These are phyloP conservation scores for Wickerhamiella galacta DNA, from an alignment of 805 yeast genomes.

Conservation along the genomic window DNA sequence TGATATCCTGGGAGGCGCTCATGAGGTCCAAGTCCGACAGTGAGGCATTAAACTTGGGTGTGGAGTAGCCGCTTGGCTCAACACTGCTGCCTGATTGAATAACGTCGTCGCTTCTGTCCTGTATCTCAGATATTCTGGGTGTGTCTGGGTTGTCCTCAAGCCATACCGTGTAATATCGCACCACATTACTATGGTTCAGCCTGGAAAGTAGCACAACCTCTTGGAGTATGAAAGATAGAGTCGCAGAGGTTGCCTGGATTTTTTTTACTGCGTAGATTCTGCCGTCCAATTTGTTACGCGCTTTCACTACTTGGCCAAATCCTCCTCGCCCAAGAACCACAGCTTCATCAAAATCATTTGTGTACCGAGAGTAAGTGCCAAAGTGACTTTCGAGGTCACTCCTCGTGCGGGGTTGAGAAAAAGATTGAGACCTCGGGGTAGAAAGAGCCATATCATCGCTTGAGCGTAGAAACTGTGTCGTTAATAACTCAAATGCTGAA, in stretches of 20 bases:
- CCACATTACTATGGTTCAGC: conserved; percentile 88
- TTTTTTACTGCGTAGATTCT: conserved; percentile 89
- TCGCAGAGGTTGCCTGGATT: conserved; percentile 39
- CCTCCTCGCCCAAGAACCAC: conserved; percentile 88
- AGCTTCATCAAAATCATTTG: conserved; percentile 87
- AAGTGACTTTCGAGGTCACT: neutral
- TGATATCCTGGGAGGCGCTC: conserved; percentile 13
- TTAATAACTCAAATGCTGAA: conserved; percentile 68
- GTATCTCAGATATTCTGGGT: conserved; percentile 12
- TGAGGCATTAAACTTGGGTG: conserved; percentile 2
- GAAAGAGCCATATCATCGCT: conserved; percentile 13
- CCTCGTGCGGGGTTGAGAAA: conserved; percentile 1
- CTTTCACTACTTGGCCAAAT: conserved; percentile 96
- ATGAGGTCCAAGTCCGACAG: conserved; percentile 8
- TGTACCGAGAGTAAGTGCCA: conserved; percentile 47
- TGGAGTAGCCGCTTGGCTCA: conserved; percentile 1
- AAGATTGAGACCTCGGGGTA: conserved; percentile 1
- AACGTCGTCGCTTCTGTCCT: neutral
- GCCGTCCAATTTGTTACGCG: conserved; percentile 84
- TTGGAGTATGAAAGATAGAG: conserved; percentile 57
- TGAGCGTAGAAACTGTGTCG: conserved; percentile 66
- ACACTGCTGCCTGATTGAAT: neutral
- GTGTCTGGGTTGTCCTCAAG: conserved; percentile 64
- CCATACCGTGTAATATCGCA: conserved; percentile 95
- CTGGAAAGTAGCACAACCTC: conserved; percentile 89